Evolutionary conservation across 2,329 filamentous ascomycete genomes (phyloP).

Genomic region (Pestalotiopsis sp.): DNA sequence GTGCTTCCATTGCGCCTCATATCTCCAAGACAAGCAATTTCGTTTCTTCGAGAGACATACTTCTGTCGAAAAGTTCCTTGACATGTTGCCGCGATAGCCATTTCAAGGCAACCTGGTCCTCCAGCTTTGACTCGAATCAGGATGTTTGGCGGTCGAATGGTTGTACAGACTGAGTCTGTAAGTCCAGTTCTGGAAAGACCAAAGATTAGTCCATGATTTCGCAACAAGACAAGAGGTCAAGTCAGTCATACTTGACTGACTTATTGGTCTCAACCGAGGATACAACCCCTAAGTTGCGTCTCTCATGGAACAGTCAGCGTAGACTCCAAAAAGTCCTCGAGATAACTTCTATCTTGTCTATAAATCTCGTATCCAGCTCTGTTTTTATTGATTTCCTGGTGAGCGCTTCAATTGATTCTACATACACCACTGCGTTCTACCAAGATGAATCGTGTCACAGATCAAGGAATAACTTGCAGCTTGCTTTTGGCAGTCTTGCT

Average conservation of each 20-base stretch:
- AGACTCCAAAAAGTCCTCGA: not conserved
- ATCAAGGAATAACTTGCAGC: not conserved
- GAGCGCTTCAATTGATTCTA: not conserved
- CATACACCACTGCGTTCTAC: not conserved
- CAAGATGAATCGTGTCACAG: not conserved
- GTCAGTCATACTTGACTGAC: not conserved
- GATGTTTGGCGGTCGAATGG: not conserved
- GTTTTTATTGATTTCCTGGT: not conserved
- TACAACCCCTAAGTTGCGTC: not conserved
- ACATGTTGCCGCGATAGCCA: not conserved
- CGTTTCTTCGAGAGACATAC: not conserved
- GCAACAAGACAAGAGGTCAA: not conserved
- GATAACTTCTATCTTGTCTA: not conserved
- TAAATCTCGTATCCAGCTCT: not conserved
- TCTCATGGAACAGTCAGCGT: not conserved
- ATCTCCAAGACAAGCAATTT: not conserved
- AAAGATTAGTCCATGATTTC: not conserved
- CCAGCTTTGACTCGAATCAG: not conserved
- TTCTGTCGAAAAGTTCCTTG: not conserved
- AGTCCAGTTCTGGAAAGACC: not conserved
- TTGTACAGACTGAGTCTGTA: not conserved
- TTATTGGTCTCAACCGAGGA: not conserved
- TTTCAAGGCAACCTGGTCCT: not conserved
- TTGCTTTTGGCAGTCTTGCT: not conserved
- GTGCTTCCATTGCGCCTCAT: not conserved